These are phyloP conservation scores for Solanum peruvianum DNA, from an alignment of 257 asterid species.

Conservation along the genomic window DNA sequence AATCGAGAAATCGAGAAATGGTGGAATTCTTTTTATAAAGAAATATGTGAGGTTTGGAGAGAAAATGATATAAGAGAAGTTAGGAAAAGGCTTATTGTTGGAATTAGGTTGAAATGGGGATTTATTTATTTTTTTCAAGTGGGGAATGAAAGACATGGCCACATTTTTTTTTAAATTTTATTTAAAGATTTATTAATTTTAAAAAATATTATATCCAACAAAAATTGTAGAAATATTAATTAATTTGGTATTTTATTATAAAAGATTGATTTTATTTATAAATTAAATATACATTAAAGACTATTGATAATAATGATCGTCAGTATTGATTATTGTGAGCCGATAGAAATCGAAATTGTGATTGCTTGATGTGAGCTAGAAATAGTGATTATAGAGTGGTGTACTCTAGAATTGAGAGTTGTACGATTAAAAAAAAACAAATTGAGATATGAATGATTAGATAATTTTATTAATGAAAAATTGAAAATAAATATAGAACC, in stretches of 20 bases:
- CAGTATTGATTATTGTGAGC: background rate
- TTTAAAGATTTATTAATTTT: background rate
- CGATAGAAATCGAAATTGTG: background rate
- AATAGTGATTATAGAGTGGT: background rate
- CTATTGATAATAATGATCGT: background rate
- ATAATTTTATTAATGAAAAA: background rate
- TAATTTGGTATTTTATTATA: background rate
- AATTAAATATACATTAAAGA: too few species aligned
- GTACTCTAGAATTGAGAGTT: background rate
- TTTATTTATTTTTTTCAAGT: conserved; percentile 4
- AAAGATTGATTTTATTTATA: background rate
- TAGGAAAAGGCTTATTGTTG: background rate
- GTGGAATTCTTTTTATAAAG: background rate
- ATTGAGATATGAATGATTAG: background rate
- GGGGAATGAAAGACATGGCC: conserved; percentile 7
- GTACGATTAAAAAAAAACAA: background rate
- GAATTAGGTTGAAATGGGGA: conserved; percentile 3
- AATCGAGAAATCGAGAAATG: background rate
- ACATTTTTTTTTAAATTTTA: background rate
- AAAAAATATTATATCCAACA: background rate
- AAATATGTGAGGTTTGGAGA: background rate
- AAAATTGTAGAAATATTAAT: background rate
- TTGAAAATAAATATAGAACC: background rate
- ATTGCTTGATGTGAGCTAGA: background rate
- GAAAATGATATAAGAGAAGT: background rate